Conservation (phyloP, 2,329 filamentous ascomycete species). For the Stachybotrys chartarum region DNA sequence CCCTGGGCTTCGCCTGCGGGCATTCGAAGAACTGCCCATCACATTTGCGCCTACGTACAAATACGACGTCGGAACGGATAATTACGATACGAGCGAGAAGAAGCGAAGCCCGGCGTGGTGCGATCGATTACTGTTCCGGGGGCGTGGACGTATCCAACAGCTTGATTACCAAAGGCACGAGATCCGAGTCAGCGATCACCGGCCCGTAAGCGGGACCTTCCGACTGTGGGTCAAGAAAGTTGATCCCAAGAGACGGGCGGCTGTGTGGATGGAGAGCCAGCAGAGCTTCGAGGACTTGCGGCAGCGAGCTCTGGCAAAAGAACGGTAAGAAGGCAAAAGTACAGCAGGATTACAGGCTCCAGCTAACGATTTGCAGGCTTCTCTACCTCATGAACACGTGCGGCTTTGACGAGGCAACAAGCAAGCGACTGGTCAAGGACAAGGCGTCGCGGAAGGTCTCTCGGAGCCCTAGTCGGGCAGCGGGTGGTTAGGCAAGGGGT, state of each 20-base stretch:
- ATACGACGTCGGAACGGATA: conserved; percentile 92
- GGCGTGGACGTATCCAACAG: conserved; percentile 75
- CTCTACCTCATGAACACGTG: conserved; percentile 43
- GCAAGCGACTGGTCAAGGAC: conserved; percentile 38
- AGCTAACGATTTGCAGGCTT: conserved; percentile 30
- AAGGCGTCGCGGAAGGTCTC: conserved; percentile 19
- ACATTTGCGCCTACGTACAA: conserved; percentile 96
- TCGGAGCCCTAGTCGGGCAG: conserved; percentile 15
- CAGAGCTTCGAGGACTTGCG: conserved; percentile 67
- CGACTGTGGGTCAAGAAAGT: conserved; percentile 80
- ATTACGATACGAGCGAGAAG: conserved; percentile 93
- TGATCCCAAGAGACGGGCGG: conserved; percentile 55
- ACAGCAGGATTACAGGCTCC: no score
- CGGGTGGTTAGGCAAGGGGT: background rate
- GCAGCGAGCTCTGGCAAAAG: conserved; percentile 59
- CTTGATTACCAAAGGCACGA: conserved; percentile 85
- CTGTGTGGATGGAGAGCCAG: conserved; percentile 66
- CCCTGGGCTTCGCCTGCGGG: conserved; percentile 78
- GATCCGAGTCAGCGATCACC: conserved; percentile 83
- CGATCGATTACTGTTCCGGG: conserved; percentile 83
- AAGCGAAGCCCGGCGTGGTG: conserved; percentile 93
- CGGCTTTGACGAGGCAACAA: conserved; percentile 47
- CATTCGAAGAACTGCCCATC: conserved; percentile 87
- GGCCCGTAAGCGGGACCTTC: conserved; percentile 84
- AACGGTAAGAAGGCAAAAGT: conserved; percentile 59